Base-by-base conservation (phyloP, 345 rosid genomes). In the Angophora floribunda region DNA sequence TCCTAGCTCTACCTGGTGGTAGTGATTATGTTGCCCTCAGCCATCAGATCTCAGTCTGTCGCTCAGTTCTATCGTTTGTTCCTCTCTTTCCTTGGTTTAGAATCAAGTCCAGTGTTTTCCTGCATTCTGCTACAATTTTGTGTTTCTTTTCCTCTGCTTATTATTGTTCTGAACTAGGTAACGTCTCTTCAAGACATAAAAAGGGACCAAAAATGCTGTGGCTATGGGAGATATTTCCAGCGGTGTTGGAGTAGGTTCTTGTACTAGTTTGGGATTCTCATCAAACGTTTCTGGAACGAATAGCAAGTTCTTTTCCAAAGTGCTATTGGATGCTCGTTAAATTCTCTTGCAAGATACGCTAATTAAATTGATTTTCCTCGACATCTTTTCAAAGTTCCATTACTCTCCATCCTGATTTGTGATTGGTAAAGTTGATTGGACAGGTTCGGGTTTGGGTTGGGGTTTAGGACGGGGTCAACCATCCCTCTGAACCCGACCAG, bases 191-290 rank as follows among this genome's bases (percentile, higher is more conserved):
- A 12, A 59, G 67, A 59, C 75, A 63, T 13, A n/a, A n/a, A n/a
- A n/a, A 3, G 16, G n/a, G 36, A 36, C 13, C 36, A 36, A n/a
- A n/a, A 63, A n/a, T 63, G 36, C 0, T 0, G 19, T n/a, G 41
- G 75, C 75, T 6, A 5, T 28, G 11, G 1, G 67, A 59, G 67
- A 59, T 26, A 59, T 26, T 59, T 59, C 67, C 67, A 59, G 15
- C 4, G 5, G 67, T 13, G 67, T 26, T 26, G 15, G 67, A 59
- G 4, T 13, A 3, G 75, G 13, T 63, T 63, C 75, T 13, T 63
- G 75, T n/a, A 63, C 17, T n/a, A 63, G 9, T 63, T 32, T 13
- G 75, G 75, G 67, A 63, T n/a, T 63, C 36, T 63, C 75, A 14
- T 63, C 36, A 63, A 63, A 63, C n/a, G 36, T 13, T 63, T 63